phyloP scores from a whole-genome alignment of 2,329 filamentous ascomycete species.

The Chrysoporthe puriensis region DNA sequence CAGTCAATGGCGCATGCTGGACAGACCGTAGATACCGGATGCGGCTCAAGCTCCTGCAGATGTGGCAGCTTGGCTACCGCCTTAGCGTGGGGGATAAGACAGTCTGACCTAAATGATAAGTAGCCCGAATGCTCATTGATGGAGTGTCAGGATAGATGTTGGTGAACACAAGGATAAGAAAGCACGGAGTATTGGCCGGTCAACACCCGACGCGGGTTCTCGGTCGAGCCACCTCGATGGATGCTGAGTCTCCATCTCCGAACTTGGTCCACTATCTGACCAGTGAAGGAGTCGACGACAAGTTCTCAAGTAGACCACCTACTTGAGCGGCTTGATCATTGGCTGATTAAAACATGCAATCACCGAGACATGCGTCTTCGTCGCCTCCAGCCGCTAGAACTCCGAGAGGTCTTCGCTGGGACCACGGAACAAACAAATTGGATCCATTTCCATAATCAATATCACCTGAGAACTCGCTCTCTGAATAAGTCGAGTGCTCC shows the following conservation, averaged over 20 bases:
- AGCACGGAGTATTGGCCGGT: neutral
- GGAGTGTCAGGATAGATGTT: neutral
- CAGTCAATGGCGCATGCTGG: neutral
- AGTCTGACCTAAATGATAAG: too few species aligned
- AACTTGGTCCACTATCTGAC: too few species aligned
- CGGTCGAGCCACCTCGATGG: neutral
- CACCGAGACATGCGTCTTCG: neutral
- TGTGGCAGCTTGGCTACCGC: neutral
- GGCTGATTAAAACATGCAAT: neutral
- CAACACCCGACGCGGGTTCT: neutral
- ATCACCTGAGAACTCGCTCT: conserved; percentile 33
- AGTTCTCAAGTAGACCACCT: neutral
- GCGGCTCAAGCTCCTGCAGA: conserved; percentile 1
- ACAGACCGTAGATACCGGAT: neutral
- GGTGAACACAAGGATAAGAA: neutral
- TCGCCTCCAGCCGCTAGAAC: conserved; percentile 13
- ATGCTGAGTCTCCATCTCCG: neutral
- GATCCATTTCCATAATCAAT: neutral
- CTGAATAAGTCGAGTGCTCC: conserved; percentile 43
- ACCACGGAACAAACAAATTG: neutral
- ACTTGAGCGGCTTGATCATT: neutral
- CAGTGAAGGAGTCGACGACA: neutral
- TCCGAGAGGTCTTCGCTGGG: conserved; percentile 30
- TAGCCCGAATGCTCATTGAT: neutral
- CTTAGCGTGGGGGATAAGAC: conserved; percentile 2